These are phyloP conservation scores for Aspergillus fischeri DNA, from an alignment of 2,329 filamentous ascomycete species.

Conservation along the genomic window DNA sequence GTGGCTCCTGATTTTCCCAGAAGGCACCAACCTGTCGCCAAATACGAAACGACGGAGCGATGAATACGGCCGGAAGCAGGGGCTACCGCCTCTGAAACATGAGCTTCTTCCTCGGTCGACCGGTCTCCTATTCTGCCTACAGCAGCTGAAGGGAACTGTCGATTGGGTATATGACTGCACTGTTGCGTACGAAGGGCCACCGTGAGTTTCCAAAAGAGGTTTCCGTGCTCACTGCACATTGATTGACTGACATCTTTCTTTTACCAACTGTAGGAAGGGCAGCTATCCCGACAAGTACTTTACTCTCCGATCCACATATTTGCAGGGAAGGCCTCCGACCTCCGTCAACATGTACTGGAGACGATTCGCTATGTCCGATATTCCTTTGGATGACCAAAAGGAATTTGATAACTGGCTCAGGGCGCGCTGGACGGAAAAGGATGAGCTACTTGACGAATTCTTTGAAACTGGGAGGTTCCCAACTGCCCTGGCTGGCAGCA, in stretches of 20 bases:
- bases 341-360: constrained; percentile 98
- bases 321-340: constrained; percentile 83
- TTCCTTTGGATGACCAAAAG: constrained; percentile 70
- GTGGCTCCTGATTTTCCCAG: constrained; percentile 64
- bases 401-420: constrained; percentile 81
- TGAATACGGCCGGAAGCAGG: constrained; percentile 55
- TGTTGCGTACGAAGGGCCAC: constrained; percentile 88
- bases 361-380: constrained; percentile 72
- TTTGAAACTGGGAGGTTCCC: constrained; percentile 75
- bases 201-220: constrained; percentile 55
- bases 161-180: constrained; percentile 73
- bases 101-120: constrained; percentile 59
- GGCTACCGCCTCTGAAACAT: constrained; percentile 55
- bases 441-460: constrained; percentile 81
- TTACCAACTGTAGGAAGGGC: constrained; percentile 53
- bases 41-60: constrained; percentile 54
- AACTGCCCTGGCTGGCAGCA: constrained; percentile 54
- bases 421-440: constrained; percentile 88
- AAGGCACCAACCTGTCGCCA: constrained; percentile 59
- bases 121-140: constrained; percentile 58
- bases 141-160: constrained; percentile 56
- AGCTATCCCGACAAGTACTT: constrained; percentile 89
- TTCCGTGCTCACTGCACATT: background rate
- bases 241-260: constrained; percentile 2
- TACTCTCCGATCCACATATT: constrained; percentile 79